Conservation (phyloP, 108 stramenopile species). For the Pelagomonas calceolata region DNA sequence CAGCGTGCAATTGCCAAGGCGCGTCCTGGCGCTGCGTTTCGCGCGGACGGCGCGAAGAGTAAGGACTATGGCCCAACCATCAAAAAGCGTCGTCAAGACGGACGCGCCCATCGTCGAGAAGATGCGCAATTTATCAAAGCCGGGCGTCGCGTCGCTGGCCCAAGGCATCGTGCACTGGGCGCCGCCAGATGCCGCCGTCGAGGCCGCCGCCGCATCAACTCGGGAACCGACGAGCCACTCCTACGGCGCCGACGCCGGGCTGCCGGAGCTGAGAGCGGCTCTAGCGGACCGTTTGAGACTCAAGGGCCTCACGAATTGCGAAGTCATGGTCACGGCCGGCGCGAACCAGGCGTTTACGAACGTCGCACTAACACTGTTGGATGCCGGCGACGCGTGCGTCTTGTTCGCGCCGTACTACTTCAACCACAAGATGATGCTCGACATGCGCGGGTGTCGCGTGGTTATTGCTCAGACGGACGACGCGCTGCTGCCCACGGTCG, state of each 20-base stretch:
- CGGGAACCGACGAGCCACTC: slow-evolving; percentile 30
- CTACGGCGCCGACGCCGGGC: slow-evolving; percentile 69
- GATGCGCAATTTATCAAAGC: not conserved
- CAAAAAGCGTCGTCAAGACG: not conserved
- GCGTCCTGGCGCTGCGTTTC: too few relatives aligned
- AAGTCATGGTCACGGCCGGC: slow-evolving; percentile 81
- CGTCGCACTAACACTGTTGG: slow-evolving; percentile 62
- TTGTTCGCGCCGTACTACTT: slow-evolving; percentile 84
- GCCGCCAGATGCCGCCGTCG: slow-evolving; percentile 38
- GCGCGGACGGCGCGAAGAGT: too few relatives aligned
- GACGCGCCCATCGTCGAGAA: not conserved
- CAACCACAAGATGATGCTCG: slow-evolving; percentile 79
- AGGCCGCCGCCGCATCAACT: slow-evolving; percentile 28
- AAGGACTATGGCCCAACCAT: too few relatives aligned
- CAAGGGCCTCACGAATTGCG: slow-evolving; percentile 38
- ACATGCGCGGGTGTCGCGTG: slow-evolving; percentile 35
- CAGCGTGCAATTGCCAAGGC: too few relatives aligned
- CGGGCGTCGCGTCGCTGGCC: slow-evolving; percentile 29
- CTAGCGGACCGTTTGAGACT: slow-evolving; percentile 39
- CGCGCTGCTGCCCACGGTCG: slow-evolving; percentile 45
- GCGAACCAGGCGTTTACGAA: slow-evolving; percentile 88
- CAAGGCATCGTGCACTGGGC: slow-evolving; percentile 74
- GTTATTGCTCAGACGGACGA: slow-evolving; percentile 45
- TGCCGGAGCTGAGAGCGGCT: slow-evolving; percentile 43
- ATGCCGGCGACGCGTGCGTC: slow-evolving; percentile 49